Base-by-base conservation (phyloP, 2,329 filamentous ascomycete species). In the Sclerotinia borealis region DNA sequence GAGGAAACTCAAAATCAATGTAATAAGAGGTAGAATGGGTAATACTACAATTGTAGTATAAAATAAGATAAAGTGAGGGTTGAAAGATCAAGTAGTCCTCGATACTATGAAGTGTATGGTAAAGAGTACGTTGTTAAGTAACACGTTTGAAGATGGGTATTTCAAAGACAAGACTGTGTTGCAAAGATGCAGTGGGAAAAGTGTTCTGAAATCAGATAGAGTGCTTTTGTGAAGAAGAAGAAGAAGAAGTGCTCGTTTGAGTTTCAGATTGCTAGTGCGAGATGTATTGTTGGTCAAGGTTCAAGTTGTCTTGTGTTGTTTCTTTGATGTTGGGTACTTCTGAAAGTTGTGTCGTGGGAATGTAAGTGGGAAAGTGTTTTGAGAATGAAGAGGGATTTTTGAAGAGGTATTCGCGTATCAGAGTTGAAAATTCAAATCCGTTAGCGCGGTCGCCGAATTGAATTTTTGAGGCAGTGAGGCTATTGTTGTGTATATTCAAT, bases 391-490 rank as follows among this genome's bases (percentile, higher is more conserved):
- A 52, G 49, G 9, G 4, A 2, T 25, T 11, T 45, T 45, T 19
- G 31, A 36, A 1, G 11, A 2, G 25, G 13, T 25, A 2, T 5
- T 19, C 39, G n/a, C 19, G 22, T 45, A 58, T 34, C 5, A 58
- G 34, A 19, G 1, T 47, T 13, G 39, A 45, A 45, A 36, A 19
- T 2, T 58, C 39, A 19, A 17, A 25, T 34, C 37, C 25, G 43
- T 34, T 13, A 58, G 29, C 27, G 19, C 4, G 4, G 15, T n/a
- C n/a, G 8, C 4, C 1, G 5, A 25, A 58, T 58, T 58, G 27
- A 47, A 25, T 45, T 3, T 55, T 45, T 45, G n/a, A n/a, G n/a
- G n/a, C n/a, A n/a, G n/a, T 58, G 54, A 58, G 54, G 54, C n/a
- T 45, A 34, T 45, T 45, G 29, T 37, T 9, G 13, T 22, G 15